Evolutionary conservation across 129 eudicot species (phyloP), one percentile per base, ranked within the genome.

Genomic region (Flaveria sonorensis): DNA sequence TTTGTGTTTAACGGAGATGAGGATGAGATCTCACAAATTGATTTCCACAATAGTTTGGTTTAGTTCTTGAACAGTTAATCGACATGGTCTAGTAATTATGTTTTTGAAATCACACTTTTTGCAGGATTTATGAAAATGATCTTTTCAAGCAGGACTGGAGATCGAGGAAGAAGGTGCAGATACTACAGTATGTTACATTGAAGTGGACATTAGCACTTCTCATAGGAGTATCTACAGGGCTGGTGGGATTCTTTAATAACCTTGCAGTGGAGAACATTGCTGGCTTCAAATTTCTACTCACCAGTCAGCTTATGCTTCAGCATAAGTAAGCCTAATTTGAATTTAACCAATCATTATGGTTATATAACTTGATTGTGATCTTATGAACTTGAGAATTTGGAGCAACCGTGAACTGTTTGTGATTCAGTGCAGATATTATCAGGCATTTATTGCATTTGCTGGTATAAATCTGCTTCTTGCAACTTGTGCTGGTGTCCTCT

Each of bases 131-230:
- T 47, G 99, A 95, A 80, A 95, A 95, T 71, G 99, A 95, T 42
- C 87, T 95, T n/a, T 87, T 95, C 78, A 95, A 95, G 92, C 97
- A 95, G 83, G 99, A 95, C 73, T 95, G 99, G 99, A 89, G 99
- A 56, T 87, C 97, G 46, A 91, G 99, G 86, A 91, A 89, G 69
- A 88, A 81, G 88, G 70, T 83, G 64, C 79, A 91, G 77, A 92
- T 91, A 74, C 79, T 82, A 83, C 99, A 95, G 59, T 92, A 91
- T 86, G 60, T 89, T 57, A 83, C 92, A 26, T 82, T 95, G 46
- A 95, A 95, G 81, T 95, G 99, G 99, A 79, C 90, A 59, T 89
- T 95, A 12, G 97, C 90, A 12, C 93, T 89, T 71, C 87, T 89
- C 39, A 89, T 95, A 78, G 99, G 97, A 32, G 20, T 89, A 60